phyloP scores from a whole-genome alignment of 257 asterid species.

The Ophiorrhiza pumila region DNA sequence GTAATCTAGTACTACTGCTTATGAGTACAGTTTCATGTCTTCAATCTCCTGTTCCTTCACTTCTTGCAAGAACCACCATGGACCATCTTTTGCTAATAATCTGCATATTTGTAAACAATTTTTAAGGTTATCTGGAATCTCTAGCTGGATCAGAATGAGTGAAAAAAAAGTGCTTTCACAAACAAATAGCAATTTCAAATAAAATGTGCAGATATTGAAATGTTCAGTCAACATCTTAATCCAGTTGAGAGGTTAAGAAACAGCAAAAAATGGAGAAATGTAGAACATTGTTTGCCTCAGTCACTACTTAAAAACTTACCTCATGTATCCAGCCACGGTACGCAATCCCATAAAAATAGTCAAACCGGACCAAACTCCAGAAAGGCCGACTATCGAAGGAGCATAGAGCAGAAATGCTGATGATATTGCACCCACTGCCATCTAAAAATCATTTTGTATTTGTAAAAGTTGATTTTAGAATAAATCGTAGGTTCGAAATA shows the following conservation, averaged over 20 bases:
- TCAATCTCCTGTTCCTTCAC: conserved; percentile 25
- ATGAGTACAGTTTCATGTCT: conserved; percentile 14
- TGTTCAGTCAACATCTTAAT: background rate
- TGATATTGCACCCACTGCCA: conserved; percentile 40
- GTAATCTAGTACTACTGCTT: too few relatives aligned
- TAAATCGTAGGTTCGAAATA: background rate
- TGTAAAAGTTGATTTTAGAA: background rate
- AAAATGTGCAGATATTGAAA: too few relatives aligned
- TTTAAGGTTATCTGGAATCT: background rate
- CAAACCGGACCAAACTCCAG: conserved; percentile 46
- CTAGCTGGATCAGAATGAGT: background rate
- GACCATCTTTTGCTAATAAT: conserved; percentile 38
- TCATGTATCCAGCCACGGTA: conserved; percentile 33
- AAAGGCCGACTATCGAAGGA: conserved; percentile 35
- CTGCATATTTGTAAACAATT: conserved; percentile 18
- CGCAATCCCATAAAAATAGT: conserved; percentile 45
- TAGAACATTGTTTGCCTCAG: background rate
- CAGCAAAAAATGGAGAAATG: background rate
- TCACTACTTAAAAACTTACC: conserved; percentile 29
- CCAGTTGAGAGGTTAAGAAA: background rate
- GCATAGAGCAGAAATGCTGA: conserved; percentile 40
- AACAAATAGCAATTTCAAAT: background rate
- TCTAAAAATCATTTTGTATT: conserved; percentile 21
- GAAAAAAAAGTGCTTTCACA: background rate
- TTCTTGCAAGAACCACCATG: conserved; percentile 51